These are phyloP conservation scores for Wickerhamiella azymoides DNA, from an alignment of 805 yeast species.

Conservation along the genomic window DNA sequence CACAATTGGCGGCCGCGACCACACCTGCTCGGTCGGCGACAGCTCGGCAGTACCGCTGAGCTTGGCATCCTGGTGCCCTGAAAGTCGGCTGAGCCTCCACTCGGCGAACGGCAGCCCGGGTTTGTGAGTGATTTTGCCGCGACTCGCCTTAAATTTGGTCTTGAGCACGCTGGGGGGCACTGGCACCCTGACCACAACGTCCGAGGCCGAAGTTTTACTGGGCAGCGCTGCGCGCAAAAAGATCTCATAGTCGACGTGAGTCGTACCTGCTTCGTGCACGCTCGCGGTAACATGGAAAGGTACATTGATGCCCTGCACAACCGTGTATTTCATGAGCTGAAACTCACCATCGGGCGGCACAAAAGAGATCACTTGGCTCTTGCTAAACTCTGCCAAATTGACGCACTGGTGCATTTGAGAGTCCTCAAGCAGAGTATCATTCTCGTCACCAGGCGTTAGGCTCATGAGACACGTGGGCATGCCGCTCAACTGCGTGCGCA, in stretches of 20 bases:
- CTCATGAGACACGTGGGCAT: constrained; percentile 77
- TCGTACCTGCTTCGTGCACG: constrained; percentile 33
- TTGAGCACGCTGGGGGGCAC: constrained; percentile 49
- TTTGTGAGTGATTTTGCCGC: constrained; percentile 56
- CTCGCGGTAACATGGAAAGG: constrained; percentile 59
- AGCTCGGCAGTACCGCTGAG: constrained; percentile 42
- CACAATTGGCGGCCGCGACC: constrained; percentile 68
- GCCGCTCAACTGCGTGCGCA: constrained; percentile 64
- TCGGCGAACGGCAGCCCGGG: constrained; percentile 49
- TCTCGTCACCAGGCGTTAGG: constrained; percentile 23
- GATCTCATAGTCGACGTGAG: constrained; percentile 42
- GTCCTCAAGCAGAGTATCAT: constrained; percentile 43
- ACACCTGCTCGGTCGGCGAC: constrained; percentile 25
- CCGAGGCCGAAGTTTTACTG: constrained; percentile 43
- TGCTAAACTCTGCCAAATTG: constrained; percentile 51
- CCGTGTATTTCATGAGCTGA: constrained; percentile 65
- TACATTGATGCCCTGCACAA: constrained; percentile 41
- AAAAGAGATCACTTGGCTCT: constrained; percentile 50
- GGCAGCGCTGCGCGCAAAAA: constrained; percentile 45
- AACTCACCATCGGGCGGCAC: constrained; percentile 82
- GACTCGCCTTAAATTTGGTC: constrained; percentile 31
- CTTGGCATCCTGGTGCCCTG: constrained; percentile 51
- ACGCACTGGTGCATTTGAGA: constrained; percentile 84
- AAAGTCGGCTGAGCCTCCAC: constrained; percentile 60
- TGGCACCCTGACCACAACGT: constrained; percentile 52